These are phyloP conservation scores for Tuber brumale DNA, from an alignment of 495 filamentous ascomycete genomes.

Conservation along the genomic window DNA sequence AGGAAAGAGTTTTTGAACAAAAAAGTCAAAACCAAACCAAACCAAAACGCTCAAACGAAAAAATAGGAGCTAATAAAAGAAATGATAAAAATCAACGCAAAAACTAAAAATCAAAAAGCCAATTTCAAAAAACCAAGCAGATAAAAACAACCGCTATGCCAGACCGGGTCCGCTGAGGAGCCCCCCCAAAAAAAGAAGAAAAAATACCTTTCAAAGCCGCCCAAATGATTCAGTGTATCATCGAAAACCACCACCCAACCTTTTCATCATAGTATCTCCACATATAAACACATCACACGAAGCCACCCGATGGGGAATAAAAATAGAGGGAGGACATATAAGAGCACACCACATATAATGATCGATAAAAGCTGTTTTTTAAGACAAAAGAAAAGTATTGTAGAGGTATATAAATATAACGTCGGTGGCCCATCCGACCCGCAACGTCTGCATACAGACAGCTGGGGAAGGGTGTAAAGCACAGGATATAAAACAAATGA, in stretches of 20 bases:
- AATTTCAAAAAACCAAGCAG: slow-evolving; percentile 18
- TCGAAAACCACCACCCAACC: neutral
- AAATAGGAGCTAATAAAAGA: slow-evolving; percentile 1
- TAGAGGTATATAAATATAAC: neutral
- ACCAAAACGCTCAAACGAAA: slow-evolving; percentile 30
- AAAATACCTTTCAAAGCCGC: neutral
- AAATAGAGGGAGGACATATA: neutral
- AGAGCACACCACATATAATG: neutral
- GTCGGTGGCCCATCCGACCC: neutral
- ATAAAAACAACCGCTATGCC: slow-evolving; percentile 1
- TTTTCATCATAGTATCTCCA: neutral
- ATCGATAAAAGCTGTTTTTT: slow-evolving; percentile 18
- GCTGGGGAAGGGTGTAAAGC: slow-evolving; percentile 12
- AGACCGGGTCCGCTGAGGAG: neutral
- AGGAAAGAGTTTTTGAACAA: slow-evolving; percentile 13
- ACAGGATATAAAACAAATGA: slow-evolving; percentile 32
- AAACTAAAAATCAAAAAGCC: slow-evolving; percentile 33
- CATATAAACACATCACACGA: neutral
- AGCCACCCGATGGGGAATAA: neutral
- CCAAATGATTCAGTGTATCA: neutral
- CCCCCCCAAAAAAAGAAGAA: too few species aligned
- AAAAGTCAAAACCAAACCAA: slow-evolving; percentile 31
- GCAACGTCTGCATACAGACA: slow-evolving; percentile 12
- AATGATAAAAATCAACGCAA: slow-evolving; percentile 33
- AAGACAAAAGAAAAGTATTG: slow-evolving; percentile 23